Base-by-base conservation (phyloP, 2,329 filamentous ascomycete genomes). In the Cryoendolithus antarcticus region DNA sequence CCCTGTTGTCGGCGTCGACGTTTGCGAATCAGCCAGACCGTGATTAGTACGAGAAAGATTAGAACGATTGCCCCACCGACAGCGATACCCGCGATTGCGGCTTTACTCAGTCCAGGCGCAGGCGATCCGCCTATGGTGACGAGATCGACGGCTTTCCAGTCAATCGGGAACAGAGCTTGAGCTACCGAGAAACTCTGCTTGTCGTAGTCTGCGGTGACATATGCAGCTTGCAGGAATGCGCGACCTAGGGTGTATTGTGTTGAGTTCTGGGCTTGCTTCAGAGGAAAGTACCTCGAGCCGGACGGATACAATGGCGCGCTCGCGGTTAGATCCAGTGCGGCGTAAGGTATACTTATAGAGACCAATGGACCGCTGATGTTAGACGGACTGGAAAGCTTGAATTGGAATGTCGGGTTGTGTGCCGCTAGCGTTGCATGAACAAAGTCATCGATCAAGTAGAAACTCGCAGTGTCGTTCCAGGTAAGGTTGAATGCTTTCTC, bases 391-490 rank as follows among this genome's bases (percentile, higher is more conserved):
- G 15, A 19, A 11, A 57, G 35, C 2, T 39, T 61, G 39, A 66
- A 54, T 2, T 57, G 63, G 31, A 67, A 46, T 0, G 47, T 55
- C 1, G 63, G 60, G 34, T 64, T 59, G 11, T 48, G 50, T 1
- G 35, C 39, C 8, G 52, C 32, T 1, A 64, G 51, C 13, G 53
- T 39, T n/a, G 46, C 15, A 41, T 64, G 62, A 3, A 57, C 49
- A 0, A 53, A 59, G 10, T 60, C 54, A 45, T 64, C 60, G 5
- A 66, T 47, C 4, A 60, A 48, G 38, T 66, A 67, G 2, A 62
- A 48, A 6, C 62, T 54, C 7, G 54, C 56, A 5, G 45, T 46
- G 2, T 48, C 38, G 42, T 65, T 57, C 50, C 61, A 66, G 2
- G 49, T 57, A 1, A 66, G 48, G 1, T 56, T 56, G 44, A 67